Evolutionary conservation across 2,329 filamentous ascomycete genomes (phyloP).

Genomic region (Fusarium tjaetaba): DNA sequence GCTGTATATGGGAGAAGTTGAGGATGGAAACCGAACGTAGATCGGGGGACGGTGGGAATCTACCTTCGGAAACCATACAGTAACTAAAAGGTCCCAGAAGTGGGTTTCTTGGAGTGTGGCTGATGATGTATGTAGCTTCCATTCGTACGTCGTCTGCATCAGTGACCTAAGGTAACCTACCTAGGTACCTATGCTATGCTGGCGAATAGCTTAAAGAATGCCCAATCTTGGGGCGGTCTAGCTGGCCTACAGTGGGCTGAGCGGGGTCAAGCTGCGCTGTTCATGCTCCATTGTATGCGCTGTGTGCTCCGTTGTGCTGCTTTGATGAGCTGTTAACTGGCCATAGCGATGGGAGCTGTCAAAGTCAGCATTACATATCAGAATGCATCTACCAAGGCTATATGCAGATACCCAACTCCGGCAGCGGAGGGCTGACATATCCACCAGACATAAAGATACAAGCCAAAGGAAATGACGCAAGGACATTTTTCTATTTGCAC

Average conservation of each 20-base stretch:
- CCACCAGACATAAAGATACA: not conserved
- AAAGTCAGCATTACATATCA: slow-evolving; percentile 11
- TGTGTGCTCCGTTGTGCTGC: slow-evolving; percentile 8
- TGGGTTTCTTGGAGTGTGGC: slow-evolving; percentile 37
- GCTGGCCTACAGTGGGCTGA: slow-evolving; percentile 11
- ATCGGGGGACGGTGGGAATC: slow-evolving; percentile 25
- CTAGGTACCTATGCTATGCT: not conserved
- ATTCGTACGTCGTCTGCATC: slow-evolving; percentile 17
- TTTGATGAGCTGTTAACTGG: slow-evolving; percentile 10
- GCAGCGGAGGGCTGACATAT: slow-evolving; percentile 9
- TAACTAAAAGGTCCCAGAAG: slow-evolving; percentile 4
- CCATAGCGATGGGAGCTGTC: slow-evolving; percentile 15
- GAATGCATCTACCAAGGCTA: slow-evolving; percentile 2
- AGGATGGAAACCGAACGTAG: slow-evolving; percentile 13
- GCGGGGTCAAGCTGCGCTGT: slow-evolving; percentile 30
- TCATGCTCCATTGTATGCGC: slow-evolving; percentile 16
- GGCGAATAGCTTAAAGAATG: slow-evolving; percentile 16
- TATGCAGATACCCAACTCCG: slow-evolving; percentile 21
- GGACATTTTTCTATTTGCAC: slow-evolving; percentile 17
- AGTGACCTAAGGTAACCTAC: not conserved
- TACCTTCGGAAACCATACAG: not conserved
- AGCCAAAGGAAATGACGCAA: slow-evolving; percentile 45
- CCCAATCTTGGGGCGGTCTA: slow-evolving; percentile 35
- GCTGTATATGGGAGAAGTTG: slow-evolving; percentile 28
- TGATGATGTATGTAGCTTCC: slow-evolving; percentile 42